Conservation (phyloP, 345 rosid genomes). For the Lepidium africanum region DNA sequence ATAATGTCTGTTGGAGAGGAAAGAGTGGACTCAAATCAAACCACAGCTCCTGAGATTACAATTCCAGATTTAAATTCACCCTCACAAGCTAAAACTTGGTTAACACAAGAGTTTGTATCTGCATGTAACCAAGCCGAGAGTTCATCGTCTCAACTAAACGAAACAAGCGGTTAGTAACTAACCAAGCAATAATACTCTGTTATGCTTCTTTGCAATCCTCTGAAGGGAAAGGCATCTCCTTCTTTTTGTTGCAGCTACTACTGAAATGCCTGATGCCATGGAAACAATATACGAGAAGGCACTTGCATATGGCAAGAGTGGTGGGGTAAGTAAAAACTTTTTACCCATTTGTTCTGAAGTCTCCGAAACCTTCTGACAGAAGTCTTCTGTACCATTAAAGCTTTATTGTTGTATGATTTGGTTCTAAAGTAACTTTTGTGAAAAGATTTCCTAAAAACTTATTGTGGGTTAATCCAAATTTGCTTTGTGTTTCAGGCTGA, state of each 20-base stretch:
- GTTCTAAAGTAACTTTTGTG: background rate
- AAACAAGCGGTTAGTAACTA: conserved; percentile 47
- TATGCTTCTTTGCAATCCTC: background rate
- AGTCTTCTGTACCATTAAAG: no score
- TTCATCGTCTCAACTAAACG: conserved; percentile 38
- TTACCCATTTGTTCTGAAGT: background rate
- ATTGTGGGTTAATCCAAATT: background rate
- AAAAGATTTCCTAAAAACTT: background rate
- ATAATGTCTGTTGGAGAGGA: conserved; percentile 26
- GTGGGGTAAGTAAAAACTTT: conserved; percentile 42
- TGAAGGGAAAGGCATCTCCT: conserved; percentile 10
- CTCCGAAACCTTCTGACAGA: background rate
- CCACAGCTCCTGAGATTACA: conserved; percentile 13
- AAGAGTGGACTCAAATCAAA: conserved; percentile 19
- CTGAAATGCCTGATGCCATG: conserved; percentile 80
- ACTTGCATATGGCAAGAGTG: conserved; percentile 47
- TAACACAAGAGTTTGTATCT: conserved; percentile 45
- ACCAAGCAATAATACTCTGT: background rate
- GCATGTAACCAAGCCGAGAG: conserved; percentile 58
- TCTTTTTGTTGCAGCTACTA: conserved; percentile 37
- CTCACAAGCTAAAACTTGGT: conserved; percentile 41
- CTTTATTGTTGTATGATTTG: background rate
- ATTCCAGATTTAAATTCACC: conserved; percentile 35
- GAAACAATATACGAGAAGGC: conserved; percentile 58
- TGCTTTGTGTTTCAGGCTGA: conserved; percentile 42